Conservation (phyloP, 2,329 filamentous ascomycete species). For the Aureobasidium sp. region DNA sequence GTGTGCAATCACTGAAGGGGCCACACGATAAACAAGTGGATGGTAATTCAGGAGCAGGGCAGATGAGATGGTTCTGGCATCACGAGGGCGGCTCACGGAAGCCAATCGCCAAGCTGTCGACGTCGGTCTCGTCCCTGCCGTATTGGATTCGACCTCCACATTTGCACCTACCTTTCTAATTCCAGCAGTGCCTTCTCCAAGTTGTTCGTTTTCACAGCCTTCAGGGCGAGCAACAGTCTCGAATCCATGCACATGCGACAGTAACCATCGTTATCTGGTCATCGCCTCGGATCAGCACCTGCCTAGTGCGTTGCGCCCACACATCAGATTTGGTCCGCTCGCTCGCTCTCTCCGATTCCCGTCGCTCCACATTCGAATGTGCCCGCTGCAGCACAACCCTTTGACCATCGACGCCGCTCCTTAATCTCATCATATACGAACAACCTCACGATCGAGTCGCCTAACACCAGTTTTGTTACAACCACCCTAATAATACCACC, state of each 20-base stretch:
- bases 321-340: constrained; percentile 3
- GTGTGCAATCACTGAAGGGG: neutral
- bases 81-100: neutral
- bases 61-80: neutral
- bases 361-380: constrained; percentile 9
- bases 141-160: neutral
- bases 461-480: neutral
- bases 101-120: constrained; percentile 4
- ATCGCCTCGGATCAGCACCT: neutral
- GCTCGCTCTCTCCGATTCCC: constrained; percentile 1
- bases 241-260: neutral
- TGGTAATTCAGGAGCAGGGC: neutral
- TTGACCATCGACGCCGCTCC: neutral
- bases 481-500: neutral
- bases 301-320: neutral
- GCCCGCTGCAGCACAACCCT: constrained; percentile 2
- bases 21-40: neutral
- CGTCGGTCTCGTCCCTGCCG: neutral
- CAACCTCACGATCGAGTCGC: neutral
- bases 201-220: neutral
- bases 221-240: neutral
- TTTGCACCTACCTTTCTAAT: neutral
- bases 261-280: neutral
- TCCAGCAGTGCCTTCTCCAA: neutral
- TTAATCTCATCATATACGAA: neutral